Percentiles rank a stretch among this genome's conserved stretches.
phyloP scores from a whole-genome alignment of 2,329 filamentous ascomycete genomes.

The Harringtonia lauricola region DNA sequence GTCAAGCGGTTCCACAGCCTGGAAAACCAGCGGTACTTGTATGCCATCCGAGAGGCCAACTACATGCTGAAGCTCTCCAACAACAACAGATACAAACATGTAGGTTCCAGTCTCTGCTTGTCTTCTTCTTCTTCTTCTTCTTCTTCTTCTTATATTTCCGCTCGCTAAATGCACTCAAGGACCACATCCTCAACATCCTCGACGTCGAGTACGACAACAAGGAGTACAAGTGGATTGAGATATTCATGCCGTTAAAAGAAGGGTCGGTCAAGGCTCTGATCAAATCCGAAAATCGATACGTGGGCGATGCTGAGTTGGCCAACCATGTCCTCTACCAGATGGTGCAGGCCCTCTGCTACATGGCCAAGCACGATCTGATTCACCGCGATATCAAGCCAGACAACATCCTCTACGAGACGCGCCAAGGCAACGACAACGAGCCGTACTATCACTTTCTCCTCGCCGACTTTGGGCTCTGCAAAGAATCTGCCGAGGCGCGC shows the following conservation, averaged over 20 bases:
- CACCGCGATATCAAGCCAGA: slow-evolving; percentile 97
- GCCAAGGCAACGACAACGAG: slow-evolving; percentile 9
- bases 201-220: slow-evolving; percentile 5
- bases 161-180: slow-evolving; percentile 3
- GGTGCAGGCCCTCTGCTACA: slow-evolving; percentile 13
- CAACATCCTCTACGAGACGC: slow-evolving; percentile 78
- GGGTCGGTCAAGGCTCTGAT: slow-evolving; percentile 6
- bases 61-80: slow-evolving; percentile 13
- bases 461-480: slow-evolving; percentile 91
- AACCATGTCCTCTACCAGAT: slow-evolving; percentile 11
- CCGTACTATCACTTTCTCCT: slow-evolving; percentile 58
- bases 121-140: not conserved
- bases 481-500: slow-evolving; percentile 26
- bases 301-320: slow-evolving; percentile 1
- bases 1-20: slow-evolving; percentile 18
- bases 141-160: too few species aligned
- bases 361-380: slow-evolving; percentile 55
- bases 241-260: slow-evolving; percentile 11
- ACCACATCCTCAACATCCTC: slow-evolving; percentile 12
- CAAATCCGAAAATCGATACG: not conserved
- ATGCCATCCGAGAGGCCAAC: slow-evolving; percentile 17
- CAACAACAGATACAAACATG: slow-evolving; percentile 3
- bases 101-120: not conserved
- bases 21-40: slow-evolving; percentile 13
- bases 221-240: slow-evolving; percentile 8